These are phyloP conservation scores for Eucalyptus polybractea DNA, from an alignment of 345 rosid genomes.

Conservation along the genomic window DNA sequence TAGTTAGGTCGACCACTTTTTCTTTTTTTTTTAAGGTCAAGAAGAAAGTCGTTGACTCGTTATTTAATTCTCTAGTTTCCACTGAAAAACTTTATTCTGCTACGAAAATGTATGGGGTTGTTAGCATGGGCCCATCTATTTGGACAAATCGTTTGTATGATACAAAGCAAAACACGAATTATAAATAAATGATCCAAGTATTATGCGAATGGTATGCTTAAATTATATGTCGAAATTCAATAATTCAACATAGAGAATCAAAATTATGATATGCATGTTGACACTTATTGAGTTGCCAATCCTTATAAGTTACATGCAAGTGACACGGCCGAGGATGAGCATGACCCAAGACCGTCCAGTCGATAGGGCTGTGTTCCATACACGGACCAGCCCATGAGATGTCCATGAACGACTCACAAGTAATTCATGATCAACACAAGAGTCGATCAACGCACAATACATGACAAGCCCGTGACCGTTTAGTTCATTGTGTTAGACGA, in stretches of 20 bases:
- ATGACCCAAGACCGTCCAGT: too few species aligned
- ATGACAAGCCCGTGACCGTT: accelerated
- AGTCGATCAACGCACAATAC: too few species aligned
- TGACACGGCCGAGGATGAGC: accelerated
- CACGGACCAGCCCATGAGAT: too few species aligned
- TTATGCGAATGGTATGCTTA: not conserved
- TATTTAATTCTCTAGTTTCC: not conserved
- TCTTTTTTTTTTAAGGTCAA: not conserved
- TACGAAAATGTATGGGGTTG: not conserved
- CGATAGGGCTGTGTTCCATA: too few species aligned
- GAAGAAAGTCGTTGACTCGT: not conserved
- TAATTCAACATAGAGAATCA: not conserved
- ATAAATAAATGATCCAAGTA: not conserved
- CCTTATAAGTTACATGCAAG: not conserved
- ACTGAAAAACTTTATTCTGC: not conserved
- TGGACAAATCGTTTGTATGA: not conserved
- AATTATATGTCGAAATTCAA: not conserved
- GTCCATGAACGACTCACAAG: too few species aligned
- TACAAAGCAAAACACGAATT: not conserved
- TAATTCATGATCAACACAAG: too few species aligned
- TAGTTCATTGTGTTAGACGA: too few species aligned
- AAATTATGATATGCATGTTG: not conserved
- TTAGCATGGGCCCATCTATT: not conserved
- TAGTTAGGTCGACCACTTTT: not conserved
- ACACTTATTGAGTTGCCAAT: not conserved